phyloP scores from a whole-genome alignment of 305 asterid species.

The Fraxinus paxiana region DNA sequence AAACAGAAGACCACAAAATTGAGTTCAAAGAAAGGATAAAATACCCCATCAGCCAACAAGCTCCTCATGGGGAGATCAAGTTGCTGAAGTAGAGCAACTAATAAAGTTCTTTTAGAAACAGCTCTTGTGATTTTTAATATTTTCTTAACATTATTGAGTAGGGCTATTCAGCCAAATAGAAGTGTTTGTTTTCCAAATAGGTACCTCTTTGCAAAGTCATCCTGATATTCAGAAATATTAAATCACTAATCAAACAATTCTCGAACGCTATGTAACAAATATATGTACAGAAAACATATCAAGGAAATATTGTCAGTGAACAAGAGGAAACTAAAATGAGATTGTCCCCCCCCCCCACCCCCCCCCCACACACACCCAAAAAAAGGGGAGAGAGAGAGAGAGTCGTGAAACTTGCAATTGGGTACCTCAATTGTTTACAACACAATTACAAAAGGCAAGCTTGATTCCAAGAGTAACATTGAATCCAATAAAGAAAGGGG shows the following conservation, averaged over 20 bases:
- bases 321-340: not conserved
- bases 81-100: not conserved
- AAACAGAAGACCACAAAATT: not conserved
- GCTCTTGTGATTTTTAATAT: not conserved
- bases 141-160: not conserved
- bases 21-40: not conserved
- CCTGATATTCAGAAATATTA: slow-evolving; percentile 5
- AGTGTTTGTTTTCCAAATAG: not conserved
- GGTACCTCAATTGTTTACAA: slow-evolving; percentile 11
- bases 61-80: not conserved
- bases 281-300: not conserved
- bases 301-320: not conserved
- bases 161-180: not conserved
- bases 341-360: too few relatives aligned
- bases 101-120: not conserved
- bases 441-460: slow-evolving; percentile 10
- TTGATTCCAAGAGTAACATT: not conserved
- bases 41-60: not conserved
- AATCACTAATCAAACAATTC: slow-evolving; percentile 2
- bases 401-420: not conserved
- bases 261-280: not conserved
- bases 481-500: not conserved
- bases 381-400: not conserved
- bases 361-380: too few relatives aligned
- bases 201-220: not conserved